phyloP scores from a whole-genome alignment of 1,284 basidiomycete genomes.

The Golubevia pallescens region DNA sequence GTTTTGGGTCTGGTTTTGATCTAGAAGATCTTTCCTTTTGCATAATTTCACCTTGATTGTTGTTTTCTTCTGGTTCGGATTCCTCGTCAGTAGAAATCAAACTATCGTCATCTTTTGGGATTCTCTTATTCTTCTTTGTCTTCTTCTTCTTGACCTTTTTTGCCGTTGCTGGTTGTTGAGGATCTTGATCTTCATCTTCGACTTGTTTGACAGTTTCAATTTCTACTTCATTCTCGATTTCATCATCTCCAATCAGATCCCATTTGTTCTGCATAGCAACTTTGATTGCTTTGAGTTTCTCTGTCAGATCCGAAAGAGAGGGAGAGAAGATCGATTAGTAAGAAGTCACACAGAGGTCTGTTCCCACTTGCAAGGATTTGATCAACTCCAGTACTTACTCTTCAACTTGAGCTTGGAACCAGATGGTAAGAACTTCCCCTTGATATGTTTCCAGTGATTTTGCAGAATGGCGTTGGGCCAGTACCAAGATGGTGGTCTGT shows the following conservation, averaged over 20 bases:
- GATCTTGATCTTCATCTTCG: neutral
- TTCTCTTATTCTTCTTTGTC: neutral
- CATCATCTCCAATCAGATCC: too few relatives aligned
- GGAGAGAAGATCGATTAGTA: too few relatives aligned
- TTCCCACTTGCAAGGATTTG: too few relatives aligned
- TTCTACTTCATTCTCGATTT: neutral
- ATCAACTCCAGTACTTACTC: too few relatives aligned
- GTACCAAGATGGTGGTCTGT: neutral
- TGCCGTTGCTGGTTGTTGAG: neutral
- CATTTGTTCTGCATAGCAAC: too few relatives aligned
- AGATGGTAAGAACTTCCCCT: too few relatives aligned
- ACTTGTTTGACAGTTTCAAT: neutral
- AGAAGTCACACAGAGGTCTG: too few relatives aligned
- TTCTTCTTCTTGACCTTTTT: neutral
- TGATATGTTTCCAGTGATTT: too few relatives aligned
- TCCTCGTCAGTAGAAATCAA: neutral
- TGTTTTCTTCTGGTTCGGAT: neutral
- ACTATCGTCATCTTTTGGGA: neutral
- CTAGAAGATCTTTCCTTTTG: neutral
- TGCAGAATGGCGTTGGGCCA: neutral
- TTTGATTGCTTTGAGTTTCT: too few relatives aligned
- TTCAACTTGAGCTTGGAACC: too few relatives aligned
- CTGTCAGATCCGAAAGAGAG: too few relatives aligned
- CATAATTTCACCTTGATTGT: neutral
- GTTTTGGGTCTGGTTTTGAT: neutral